phyloP scores from a whole-genome alignment of 345 rosid species.

The Pistacia atlantica region DNA sequence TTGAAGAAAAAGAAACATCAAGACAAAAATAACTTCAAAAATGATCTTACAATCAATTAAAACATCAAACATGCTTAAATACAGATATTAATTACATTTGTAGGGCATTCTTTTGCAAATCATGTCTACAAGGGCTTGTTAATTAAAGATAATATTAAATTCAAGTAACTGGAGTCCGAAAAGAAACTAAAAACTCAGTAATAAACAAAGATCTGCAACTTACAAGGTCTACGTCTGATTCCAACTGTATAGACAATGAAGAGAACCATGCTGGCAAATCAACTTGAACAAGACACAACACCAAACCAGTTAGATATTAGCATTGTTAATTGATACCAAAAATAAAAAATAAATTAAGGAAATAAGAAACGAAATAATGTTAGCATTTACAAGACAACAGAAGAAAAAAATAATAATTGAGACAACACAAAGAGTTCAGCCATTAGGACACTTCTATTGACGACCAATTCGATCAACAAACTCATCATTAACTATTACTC shows the following conservation, averaged over 20 bases:
- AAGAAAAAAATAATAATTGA: not conserved
- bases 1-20: not conserved
- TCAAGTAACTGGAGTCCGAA: not conserved
- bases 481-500: not conserved
- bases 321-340: not conserved
- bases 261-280: constrained; percentile 97
- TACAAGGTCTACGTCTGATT: constrained; percentile 82
- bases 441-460: not conserved
- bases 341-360: not conserved
- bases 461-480: not conserved
- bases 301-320: constrained; percentile 17
- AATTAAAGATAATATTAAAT: not conserved
- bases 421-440: not conserved
- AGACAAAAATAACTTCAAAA: not conserved
- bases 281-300: constrained; percentile 52
- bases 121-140: not conserved
- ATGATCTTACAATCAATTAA: not conserved
- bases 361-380: not conserved
- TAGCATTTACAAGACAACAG: not conserved
- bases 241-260: constrained; percentile 65
- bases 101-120: not conserved
- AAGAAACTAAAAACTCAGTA: not conserved
- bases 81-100: not conserved
- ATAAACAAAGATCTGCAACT: constrained; percentile 38
- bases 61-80: not conserved